These are phyloP conservation scores for Halenospora varia DNA, from an alignment of 495 filamentous ascomycete species.

Conservation along the genomic window DNA sequence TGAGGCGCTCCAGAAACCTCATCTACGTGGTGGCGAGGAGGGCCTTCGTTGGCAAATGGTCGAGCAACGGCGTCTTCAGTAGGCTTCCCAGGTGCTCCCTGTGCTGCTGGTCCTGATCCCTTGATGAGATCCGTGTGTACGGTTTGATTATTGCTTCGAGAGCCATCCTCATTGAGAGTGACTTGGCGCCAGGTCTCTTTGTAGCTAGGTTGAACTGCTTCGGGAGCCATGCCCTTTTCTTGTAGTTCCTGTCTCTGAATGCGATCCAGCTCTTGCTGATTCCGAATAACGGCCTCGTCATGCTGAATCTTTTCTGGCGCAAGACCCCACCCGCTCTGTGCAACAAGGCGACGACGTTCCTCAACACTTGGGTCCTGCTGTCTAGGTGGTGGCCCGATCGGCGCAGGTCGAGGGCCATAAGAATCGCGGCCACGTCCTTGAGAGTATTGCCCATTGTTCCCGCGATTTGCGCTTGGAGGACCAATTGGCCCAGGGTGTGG, in stretches of 20 bases:
- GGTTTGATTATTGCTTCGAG: slow-evolving; percentile 14
- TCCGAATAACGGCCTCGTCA: slow-evolving; percentile 31
- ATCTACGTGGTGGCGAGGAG: slow-evolving; percentile 7
- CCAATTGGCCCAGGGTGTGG: slow-evolving; percentile 49
- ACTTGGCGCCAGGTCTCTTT: slow-evolving; percentile 64
- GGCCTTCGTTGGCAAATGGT: slow-evolving; percentile 16
- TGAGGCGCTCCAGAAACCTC: slow-evolving; percentile 27
- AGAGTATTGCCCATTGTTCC: slow-evolving; percentile 32
- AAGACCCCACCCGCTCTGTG: slow-evolving; percentile 40
- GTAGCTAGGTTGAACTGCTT: slow-evolving; percentile 38
- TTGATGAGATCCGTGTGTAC: slow-evolving; percentile 2
- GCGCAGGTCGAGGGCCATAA: slow-evolving; percentile 37
- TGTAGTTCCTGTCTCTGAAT: slow-evolving; percentile 12
- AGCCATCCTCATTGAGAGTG: slow-evolving; percentile 32
- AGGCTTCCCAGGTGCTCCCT: background rate
- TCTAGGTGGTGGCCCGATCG: slow-evolving; percentile 39
- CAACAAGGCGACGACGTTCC: slow-evolving; percentile 2
- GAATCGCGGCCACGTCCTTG: slow-evolving; percentile 28
- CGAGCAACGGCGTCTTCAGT: slow-evolving; percentile 7
- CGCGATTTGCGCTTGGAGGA: slow-evolving; percentile 38
- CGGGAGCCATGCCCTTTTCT: slow-evolving; percentile 12
- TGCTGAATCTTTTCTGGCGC: slow-evolving; percentile 39
- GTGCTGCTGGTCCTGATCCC: background rate
- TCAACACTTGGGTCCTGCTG: slow-evolving; percentile 10
- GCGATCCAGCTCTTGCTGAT: slow-evolving; percentile 13